Base-by-base conservation (phyloP, 306 rosid genomes). In the Dalbergia cochinchinensis region DNA sequence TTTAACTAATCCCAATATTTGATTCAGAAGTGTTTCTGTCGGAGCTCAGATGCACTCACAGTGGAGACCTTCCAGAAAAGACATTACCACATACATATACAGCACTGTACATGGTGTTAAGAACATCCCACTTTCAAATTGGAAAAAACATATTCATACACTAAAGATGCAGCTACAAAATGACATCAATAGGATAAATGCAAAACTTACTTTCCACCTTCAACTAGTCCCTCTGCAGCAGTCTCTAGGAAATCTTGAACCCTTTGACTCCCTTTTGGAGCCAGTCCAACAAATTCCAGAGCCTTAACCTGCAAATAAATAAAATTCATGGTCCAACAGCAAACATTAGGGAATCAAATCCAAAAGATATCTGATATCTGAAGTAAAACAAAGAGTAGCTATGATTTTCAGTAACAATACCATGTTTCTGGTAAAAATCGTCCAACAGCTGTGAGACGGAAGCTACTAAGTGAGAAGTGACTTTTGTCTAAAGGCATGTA, bases 181-280 rank as follows among this genome's bases (percentile, higher is more conserved):
- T 63, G 58, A 44, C n/a, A 61, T 16, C 10, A n/a, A 20, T 6
- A 14, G 14, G 41, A 71, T 4, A 65, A 45, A 83, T 54, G 73
- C 14, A 59, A 78, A n/a, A 95, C 98, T 93, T 88, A 95, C 99
- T 91, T 93, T 93, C 97, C 99, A 45, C 99, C 99, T 72, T 82
- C 99, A 58, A 91, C 98, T 14, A 95, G 92, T 57, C 96, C 97
- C 79, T 86, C 98, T 20, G 98, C 97, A 62, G 99, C 99, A 81
- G 91, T 82, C 90, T 93, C 98, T 15, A 93, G 91, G 76, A 95
- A 93, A 55, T 87, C 85, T 86, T 95, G 99, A 84, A 95, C 98
- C 80, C 98, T 90, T 74, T 54, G 92, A 84, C 99, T 95, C 68
- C 99, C 99, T 85, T 86, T 83, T 31, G 99, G 99, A 62, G 99